phyloP scores from a whole-genome alignment of 306 rosid genomes.

The Acacia melanoxylon region DNA sequence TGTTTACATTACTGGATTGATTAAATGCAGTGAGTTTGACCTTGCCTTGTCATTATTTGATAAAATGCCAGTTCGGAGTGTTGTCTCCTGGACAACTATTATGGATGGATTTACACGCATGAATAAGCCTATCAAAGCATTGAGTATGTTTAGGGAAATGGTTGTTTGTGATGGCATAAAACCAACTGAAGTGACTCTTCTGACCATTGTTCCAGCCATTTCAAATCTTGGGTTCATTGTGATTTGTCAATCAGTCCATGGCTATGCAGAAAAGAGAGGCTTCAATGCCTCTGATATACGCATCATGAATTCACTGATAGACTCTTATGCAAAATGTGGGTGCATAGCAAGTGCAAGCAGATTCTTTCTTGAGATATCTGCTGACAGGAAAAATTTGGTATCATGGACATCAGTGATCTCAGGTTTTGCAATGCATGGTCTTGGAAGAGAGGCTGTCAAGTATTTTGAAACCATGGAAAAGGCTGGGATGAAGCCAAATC shows the following conservation, averaged over 20 bases:
- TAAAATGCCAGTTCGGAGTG: constrained; percentile 54
- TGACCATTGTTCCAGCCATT: constrained; percentile 61
- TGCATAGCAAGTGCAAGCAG: constrained; percentile 55
- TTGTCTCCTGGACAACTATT: constrained; percentile 73
- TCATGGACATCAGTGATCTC: constrained; percentile 72
- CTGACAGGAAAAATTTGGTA: constrained; percentile 55
- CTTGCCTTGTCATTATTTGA: constrained; percentile 52
- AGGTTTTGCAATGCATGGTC: constrained; percentile 68
- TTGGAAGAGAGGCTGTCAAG: constrained; percentile 60
- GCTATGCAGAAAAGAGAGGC: constrained; percentile 68
- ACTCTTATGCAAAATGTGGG: constrained; percentile 77
- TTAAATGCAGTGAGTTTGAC: constrained; percentile 59
- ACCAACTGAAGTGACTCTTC: constrained; percentile 64
- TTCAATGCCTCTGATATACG: constrained; percentile 58
- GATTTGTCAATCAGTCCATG: constrained; percentile 58
- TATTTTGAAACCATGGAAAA: constrained; percentile 56
- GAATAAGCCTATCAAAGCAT: constrained; percentile 52
- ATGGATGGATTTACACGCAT: constrained; percentile 58
- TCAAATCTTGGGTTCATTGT: constrained; percentile 57
- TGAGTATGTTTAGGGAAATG: constrained; percentile 57
- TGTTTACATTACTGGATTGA: constrained; percentile 59
- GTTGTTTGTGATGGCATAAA: constrained; percentile 43
- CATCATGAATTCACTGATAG: constrained; percentile 58
- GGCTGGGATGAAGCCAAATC: constrained; percentile 59
- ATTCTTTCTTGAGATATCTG: constrained; percentile 53